Conservation (phyloP, 352 stramenopile genomes). For the Thraustochytrium sp. region DNA sequence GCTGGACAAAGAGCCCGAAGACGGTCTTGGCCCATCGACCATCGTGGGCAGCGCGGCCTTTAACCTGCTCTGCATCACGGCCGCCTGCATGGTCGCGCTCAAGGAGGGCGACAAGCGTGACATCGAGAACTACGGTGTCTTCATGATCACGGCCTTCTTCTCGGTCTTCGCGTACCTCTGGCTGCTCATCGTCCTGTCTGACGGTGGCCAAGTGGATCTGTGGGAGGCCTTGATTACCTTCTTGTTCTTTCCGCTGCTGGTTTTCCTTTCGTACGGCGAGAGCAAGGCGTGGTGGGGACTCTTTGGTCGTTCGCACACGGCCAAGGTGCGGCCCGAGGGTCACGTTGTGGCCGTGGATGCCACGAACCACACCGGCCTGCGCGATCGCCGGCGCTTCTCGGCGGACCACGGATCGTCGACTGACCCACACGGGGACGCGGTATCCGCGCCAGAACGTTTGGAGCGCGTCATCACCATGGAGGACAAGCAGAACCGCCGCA, state of each 20-base stretch:
- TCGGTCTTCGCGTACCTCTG: slow-evolving; percentile 55
- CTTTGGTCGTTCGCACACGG: background rate
- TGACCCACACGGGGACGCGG: background rate
- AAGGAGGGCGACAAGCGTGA: slow-evolving; percentile 39
- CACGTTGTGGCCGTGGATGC: background rate
- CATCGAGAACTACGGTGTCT: slow-evolving; percentile 50
- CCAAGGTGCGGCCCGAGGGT: slow-evolving; percentile 31
- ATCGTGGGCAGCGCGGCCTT: slow-evolving; percentile 54
- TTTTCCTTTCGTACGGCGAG: slow-evolving; percentile 48
- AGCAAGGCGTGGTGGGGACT: slow-evolving; percentile 47
- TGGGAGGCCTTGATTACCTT: slow-evolving; percentile 54
- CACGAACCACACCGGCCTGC: background rate
- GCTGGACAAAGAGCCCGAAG: background rate
- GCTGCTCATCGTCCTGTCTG: slow-evolving; percentile 50
- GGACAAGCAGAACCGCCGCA: slow-evolving; percentile 7
- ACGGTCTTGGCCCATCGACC: slow-evolving; percentile 48
- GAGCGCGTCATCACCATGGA: slow-evolving; percentile 9
- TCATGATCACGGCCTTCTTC: slow-evolving; percentile 52
- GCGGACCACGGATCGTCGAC: too few species aligned
- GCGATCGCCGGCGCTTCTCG: background rate
- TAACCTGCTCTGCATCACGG: slow-evolving; percentile 53
- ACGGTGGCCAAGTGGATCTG: background rate
- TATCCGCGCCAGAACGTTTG: background rate
- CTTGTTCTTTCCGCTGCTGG: slow-evolving; percentile 51
- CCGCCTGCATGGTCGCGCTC: slow-evolving; percentile 44